Base-by-base conservation (phyloP, 768 basidiomycete genomes). In the Tylopilus balloui region DNA sequence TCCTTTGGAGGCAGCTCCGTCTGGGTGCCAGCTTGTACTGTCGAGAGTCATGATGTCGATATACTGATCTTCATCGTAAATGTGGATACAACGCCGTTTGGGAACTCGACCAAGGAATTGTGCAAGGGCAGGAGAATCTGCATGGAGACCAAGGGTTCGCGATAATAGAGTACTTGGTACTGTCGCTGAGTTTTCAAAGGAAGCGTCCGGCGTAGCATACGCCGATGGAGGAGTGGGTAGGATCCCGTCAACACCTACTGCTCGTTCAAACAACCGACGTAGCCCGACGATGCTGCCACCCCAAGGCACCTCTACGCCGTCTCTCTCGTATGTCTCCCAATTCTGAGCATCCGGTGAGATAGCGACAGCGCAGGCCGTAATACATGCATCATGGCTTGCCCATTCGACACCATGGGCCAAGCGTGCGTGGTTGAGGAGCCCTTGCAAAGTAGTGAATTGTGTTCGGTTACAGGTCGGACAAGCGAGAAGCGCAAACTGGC, bases 381-480 rank as follows among this genome's bases (percentile, higher is more conserved):
- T 73, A 48, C 78, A 79, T 25, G 76, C 72, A 37, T 80, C 78
- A 50, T 79, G 77, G 27, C 71, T 77, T 15, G 73, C 71, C 62
- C 70, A 79, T 48, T 78, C 73, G 34, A 73, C 61, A 13, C 69
- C 63, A 50, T 79, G 77, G 9, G 71, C 65, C n/a, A 78, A 59
- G 15, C 78, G 75, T 34, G 73, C 76, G 55, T 79, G 77, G 43
- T 79, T 79, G 24, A 80, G 63, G 32, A 79, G 66, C 12, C 77
- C 77, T 50, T 79, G 77, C 7, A 79, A 67, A 21, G 68, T 78
- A 20, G 73, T 76, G 55, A 79, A 78, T 40, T 79, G 74, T 7
- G 68, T 70, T 19, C 77, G 71, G 9, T 56, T 39, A 51, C 77
- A 79, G 44, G 69, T 71, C 0, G 71, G 68, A 56, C 77, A 78